phyloP scores from a whole-genome alignment of 2,329 filamentous ascomycete species.

The Colletotrichum brevisporum region DNA sequence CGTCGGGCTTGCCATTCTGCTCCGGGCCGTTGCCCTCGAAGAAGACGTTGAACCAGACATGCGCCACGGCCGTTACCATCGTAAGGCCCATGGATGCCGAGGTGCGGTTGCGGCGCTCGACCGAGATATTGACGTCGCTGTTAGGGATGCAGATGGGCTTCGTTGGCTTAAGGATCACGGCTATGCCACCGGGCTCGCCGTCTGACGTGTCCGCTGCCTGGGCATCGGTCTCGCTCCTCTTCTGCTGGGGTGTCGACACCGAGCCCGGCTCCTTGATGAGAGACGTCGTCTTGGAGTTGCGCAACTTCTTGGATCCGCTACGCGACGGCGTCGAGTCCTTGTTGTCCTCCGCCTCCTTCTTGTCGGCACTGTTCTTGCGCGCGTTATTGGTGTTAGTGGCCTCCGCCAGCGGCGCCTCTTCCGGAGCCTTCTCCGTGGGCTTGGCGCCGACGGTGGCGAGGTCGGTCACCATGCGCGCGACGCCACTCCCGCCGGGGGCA shows the following conservation, averaged over 20 bases:
- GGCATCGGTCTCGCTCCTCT: slow-evolving; percentile 30
- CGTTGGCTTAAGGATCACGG: slow-evolving; percentile 83
- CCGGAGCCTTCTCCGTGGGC: slow-evolving; percentile 52
- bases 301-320: slow-evolving; percentile 42
- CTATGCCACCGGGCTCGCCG: slow-evolving; percentile 73
- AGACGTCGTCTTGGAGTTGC: slow-evolving; percentile 49
- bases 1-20: slow-evolving; percentile 73
- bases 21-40: slow-evolving; percentile 89
- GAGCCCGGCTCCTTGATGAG: slow-evolving; percentile 46
- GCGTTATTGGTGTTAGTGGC: slow-evolving; percentile 45
- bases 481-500: slow-evolving; percentile 62
- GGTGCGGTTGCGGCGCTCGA: slow-evolving; percentile 88
- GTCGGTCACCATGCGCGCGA: slow-evolving; percentile 68
- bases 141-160: slow-evolving; percentile 79
- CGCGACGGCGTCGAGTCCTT: slow-evolving; percentile 30
- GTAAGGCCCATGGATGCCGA: slow-evolving; percentile 83
- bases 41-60: slow-evolving; percentile 97
- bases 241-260: slow-evolving; percentile 5
- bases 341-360: slow-evolving; percentile 29
- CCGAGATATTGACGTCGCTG: slow-evolving; percentile 90
- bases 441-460: slow-evolving; percentile 60
- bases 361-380: slow-evolving; percentile 23
- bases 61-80: slow-evolving; percentile 92
- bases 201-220: slow-evolving; percentile 13
- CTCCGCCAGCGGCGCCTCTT: slow-evolving; percentile 52